Base-by-base conservation (phyloP, 768 basidiomycete species). In the Pleurotus tuoliensis region DNA sequence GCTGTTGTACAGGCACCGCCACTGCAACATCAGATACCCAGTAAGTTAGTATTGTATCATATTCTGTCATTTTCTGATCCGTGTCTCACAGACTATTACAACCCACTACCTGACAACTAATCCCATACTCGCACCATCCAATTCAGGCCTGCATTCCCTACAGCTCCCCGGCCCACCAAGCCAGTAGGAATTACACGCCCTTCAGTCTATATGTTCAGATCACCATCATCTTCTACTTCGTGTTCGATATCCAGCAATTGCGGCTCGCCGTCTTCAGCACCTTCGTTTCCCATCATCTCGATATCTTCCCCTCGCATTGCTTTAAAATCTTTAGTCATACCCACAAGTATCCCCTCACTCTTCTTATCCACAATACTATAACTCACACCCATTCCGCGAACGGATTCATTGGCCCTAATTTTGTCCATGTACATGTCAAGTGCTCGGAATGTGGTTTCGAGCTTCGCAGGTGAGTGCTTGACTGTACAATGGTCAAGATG, bases 401-500 rank as follows among this genome's bases (percentile, higher is more conserved):
- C 11, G 9, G 44, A 39, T 20, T 39, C 47, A 56, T 67, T 61
- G 4, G 61, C 24, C 11, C 48, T 41, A 12, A 63, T 41, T 20
- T 60, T 53, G 22, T 58, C 22, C 27, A 66, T 46, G 22, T 69
- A 62, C 3, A 7, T 5, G 0, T 25, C 47, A 18, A 70, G 55
- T 3, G 55, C 56, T 7, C 38, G 20, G 49, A 71, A 64, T 8
- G 66, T 71, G 9, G 56, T 58, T 18, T 45, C 51, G 67, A 73
- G 68, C 20, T 70, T 55, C 12, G 69, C 66, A 43, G 63, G 58
- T 8, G 61, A 60, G 47, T 76, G 71, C 1, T 50, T 47, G 7
- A 63, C 59, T 1, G 69, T 73, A 8, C 58, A 57, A 16, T 64
- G 53, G 9, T 60, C 59, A 9, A 74, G 59, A 20, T 56, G 57